A percentile compares a stretch with the other conserved stretches of the same genome.
These are phyloP conservation scores for Phialophora expanda DNA, from an alignment of 2,329 filamentous ascomycete species.

Conservation along the genomic window DNA sequence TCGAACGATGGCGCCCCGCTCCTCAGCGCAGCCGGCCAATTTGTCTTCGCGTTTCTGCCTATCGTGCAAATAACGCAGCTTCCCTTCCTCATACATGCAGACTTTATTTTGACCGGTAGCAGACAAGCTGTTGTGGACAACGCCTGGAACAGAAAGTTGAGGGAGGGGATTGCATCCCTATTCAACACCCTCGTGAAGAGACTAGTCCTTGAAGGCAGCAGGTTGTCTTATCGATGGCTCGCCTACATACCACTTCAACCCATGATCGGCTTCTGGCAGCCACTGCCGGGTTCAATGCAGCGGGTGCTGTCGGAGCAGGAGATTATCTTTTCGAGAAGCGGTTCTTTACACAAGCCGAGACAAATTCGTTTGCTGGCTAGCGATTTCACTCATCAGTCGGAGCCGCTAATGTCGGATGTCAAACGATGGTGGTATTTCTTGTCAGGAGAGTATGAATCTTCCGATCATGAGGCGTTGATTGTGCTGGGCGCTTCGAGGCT, in stretches of 20 bases:
- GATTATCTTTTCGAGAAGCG: conserved; percentile 13
- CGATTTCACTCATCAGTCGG: conserved; percentile 17
- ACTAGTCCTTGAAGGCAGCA: conserved; percentile 7
- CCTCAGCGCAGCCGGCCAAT: conserved; percentile 21
- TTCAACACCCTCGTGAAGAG: conserved; percentile 15
- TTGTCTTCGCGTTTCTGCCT: conserved; percentile 30
- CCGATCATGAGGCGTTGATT: conserved; percentile 6
- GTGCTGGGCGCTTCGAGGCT: conserved; percentile 18
- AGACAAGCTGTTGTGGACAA: conserved; percentile 26
- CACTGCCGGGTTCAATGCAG: conserved; percentile 13
- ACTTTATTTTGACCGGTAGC: conserved; percentile 29
- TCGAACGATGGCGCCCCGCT: conserved; percentile 11
- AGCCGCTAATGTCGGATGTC: conserved; percentile 13
- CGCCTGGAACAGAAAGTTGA: conserved; percentile 26
- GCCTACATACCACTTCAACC: conserved; percentile 19
- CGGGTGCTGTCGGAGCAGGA: conserved; percentile 11
- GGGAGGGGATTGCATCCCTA: conserved; percentile 18
- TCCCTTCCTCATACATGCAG: conserved; percentile 29
- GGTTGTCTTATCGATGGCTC: conserved; percentile 18
- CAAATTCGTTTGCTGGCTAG: conserved; percentile 17
- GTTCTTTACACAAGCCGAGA: conserved; percentile 3
- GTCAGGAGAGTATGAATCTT: conserved; percentile 15
- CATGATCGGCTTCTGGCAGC: conserved; percentile 19
- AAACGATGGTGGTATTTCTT: conserved; percentile 7
- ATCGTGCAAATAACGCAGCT: conserved; percentile 24